Evolutionary conservation across 805 yeast genomes (phyloP), one percentile per base, ranked within the genome.

Genomic region (Kuraishia floccosa): DNA sequence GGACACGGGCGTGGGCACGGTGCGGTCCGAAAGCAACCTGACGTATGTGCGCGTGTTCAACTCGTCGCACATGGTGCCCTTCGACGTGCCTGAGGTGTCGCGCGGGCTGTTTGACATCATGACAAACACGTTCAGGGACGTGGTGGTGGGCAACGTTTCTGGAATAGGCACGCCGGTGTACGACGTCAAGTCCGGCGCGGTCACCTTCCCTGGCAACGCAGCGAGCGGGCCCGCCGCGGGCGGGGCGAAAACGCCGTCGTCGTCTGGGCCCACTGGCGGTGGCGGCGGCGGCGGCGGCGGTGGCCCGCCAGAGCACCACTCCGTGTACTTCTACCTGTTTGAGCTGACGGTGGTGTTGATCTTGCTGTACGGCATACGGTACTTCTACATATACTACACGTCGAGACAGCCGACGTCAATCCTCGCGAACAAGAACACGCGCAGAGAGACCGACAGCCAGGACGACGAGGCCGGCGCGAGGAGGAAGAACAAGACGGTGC

Each of bases 61-160:
- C 42, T 73, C 94, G 0, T 79, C 94, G 3, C 97, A 91, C 49
- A 89, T 91, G 97, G 91, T 86, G 17, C 94, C 97, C 1, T 77
- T 70, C 40, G 96, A 87, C 49, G 56, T 71, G 31, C 81, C 91
- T 2, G 72, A 65, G 28, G 64, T 69, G 17, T 69, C 87, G 6
- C 63, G 86, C 40, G 84, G 85, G 12, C 54, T 87, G 37, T 56
- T 86, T 25, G 86, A 84, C 44, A 37, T 70, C 15, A 43, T 63
- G 17, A 41, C 54, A 2, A 52, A 53, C 1, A 57, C 60, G 33
- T 51, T 35, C 29, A 53, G 52, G 24, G 43, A 37, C 12, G 38
- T 40, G 12, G 41, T 39, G 15, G 35, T 30, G 14, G 42, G 44
- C 0, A 37, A 31, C 24, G 32, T 35, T 8, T 40, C 41, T 17